Evolutionary conservation across 768 basidiomycete genomes (phyloP), one percentile per base, ranked within the genome.

Genomic region (Trametes cinnabarina): DNA sequence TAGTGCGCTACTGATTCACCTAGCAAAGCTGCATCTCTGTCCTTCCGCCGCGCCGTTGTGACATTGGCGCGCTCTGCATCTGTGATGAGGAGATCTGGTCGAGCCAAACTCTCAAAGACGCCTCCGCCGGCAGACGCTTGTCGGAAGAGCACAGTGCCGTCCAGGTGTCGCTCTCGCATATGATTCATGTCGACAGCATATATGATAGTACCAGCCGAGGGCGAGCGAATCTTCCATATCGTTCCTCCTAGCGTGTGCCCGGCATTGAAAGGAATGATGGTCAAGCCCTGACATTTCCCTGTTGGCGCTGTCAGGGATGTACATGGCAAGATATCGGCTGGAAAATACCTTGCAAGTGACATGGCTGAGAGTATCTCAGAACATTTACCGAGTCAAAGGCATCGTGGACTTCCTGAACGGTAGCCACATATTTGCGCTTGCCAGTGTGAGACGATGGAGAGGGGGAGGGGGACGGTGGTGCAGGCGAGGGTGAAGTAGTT

Each of bases 161-260:
- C 94, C 28, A 99, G 79, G 75, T 98, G 96, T 34, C 95, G 84
- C 70, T 99, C 97, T 52, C 85, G 84, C 82, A 93, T 95, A 71
- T 99, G 97, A 71, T 98, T 98, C 77, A 98, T 79, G 64, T 94
- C 84, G 17, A 98, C 92, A 9, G 94, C 94, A 69, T 99, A 98
- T 23, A 98, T 77, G 32, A 98, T 88, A 3, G 97, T 98, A 3
- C 95, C 96, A 11, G 92, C 92, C 0, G 94, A 94, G 2, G 97
- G 94, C 0, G 95, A 98, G n/a, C 97, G 87, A 60, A 99, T 90
- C 69, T 98, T 98, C 94, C 94, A 98, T 62, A 99, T 90, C 5
- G 95, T 93, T 42, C 96, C 97, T 59, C 97, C 97, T 15, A 99
- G 82, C 0, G 92, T 92, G 71, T 98, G 95, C 0, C 96, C 97